phyloP scores from a whole-genome alignment of 148 eudicot species.

The Tetragonia tetragonoides region DNA sequence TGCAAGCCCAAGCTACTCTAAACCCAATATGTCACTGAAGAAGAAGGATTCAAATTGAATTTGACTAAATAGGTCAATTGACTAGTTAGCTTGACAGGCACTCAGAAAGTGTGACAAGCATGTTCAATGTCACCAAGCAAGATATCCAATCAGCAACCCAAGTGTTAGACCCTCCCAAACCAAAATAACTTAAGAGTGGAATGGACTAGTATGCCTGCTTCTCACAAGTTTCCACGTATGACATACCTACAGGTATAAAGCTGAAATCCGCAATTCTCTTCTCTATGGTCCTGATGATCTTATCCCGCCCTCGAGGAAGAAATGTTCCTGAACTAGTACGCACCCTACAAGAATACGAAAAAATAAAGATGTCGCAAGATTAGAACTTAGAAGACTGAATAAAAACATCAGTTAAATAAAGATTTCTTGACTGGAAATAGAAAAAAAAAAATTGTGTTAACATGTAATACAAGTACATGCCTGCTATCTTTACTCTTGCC shows the following conservation, averaged over 20 bases:
- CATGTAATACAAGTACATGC: constrained; percentile 27
- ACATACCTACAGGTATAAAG: constrained; percentile 84
- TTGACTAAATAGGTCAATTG: background rate
- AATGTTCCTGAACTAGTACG: constrained; percentile 96
- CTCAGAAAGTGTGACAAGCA: background rate
- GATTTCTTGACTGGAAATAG: too few relatives aligned
- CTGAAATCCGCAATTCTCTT: constrained; percentile 92
- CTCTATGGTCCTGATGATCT: constrained; percentile 60
- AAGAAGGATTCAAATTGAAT: background rate
- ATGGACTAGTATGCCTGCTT: background rate
- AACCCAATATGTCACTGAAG: background rate
- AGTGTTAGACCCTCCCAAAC: background rate
- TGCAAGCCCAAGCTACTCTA: background rate
- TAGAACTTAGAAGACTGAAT: background rate
- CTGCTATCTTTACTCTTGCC: constrained; percentile 88
- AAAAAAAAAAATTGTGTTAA: background rate
- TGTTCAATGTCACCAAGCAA: background rate
- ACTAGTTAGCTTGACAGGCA: background rate
- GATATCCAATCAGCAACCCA: background rate
- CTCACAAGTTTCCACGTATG: background rate
- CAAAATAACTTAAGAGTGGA: background rate
- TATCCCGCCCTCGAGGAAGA: constrained; percentile 77
- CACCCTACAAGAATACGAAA: constrained; percentile 46
- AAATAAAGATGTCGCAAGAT: constrained; percentile 4
- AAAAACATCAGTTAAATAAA: background rate